phyloP scores from a whole-genome alignment of 176 grass and related monocot genomes.

The Lolium rigidum region DNA sequence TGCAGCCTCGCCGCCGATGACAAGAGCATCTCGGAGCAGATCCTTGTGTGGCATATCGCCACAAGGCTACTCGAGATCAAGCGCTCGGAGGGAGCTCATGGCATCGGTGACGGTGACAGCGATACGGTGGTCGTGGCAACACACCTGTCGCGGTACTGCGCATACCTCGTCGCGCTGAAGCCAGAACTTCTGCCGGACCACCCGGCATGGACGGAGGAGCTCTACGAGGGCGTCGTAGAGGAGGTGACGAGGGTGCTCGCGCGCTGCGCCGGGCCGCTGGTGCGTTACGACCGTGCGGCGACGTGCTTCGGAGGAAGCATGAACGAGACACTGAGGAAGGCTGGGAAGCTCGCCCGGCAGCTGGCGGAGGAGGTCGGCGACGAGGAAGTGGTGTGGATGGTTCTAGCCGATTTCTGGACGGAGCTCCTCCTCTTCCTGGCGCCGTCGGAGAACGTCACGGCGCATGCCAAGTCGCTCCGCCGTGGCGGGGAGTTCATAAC shows the following conservation, averaged over 20 bases:
- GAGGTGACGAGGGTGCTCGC: conserved; percentile 53
- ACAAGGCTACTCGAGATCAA: conserved; percentile 50
- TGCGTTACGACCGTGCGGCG: conserved; percentile 42
- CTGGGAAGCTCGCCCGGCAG: conserved; percentile 45
- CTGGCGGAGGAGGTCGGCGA: conserved; percentile 43
- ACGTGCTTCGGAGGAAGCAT: conserved; percentile 48
- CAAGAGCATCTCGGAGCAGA: conserved; percentile 45
- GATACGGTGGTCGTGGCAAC: conserved; percentile 31
- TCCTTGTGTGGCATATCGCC: conserved; percentile 52
- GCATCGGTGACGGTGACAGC: background rate
- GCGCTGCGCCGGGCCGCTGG: conserved; percentile 36
- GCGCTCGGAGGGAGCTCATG: conserved; percentile 13
- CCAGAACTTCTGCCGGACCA: conserved; percentile 52
- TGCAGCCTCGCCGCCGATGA: background rate
- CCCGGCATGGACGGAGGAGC: conserved; percentile 48
- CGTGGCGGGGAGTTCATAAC: conserved; percentile 57
- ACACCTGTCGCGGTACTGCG: conserved; percentile 47
- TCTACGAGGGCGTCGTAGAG: conserved; percentile 48
- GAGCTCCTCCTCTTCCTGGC: conserved; percentile 54
- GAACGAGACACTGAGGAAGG: conserved; percentile 51
- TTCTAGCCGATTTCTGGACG: conserved; percentile 51
- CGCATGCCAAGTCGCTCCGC: conserved; percentile 48
- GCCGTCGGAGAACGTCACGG: conserved; percentile 44
- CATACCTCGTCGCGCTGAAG: conserved; percentile 51
- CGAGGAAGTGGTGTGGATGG: conserved; percentile 36